Evolutionary conservation across 257 asterid genomes (phyloP), one percentile per base, ranked within the genome.

Genomic region (Solanum phureja): DNA sequence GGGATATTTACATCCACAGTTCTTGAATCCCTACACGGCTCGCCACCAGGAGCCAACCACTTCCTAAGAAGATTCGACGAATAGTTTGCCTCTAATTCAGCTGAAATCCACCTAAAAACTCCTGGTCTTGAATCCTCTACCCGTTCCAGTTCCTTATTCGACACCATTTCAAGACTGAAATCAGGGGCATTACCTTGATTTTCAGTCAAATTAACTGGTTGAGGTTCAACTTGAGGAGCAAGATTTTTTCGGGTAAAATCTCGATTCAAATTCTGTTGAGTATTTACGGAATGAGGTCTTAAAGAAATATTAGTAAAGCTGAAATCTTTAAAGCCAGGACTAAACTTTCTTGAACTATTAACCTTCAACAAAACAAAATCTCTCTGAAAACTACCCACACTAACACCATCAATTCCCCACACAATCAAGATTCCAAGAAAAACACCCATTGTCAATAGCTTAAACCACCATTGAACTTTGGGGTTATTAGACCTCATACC

Each of bases 11-110:
- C 91, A 34, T 91, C 95, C 66, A 89, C 95, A 12, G 99, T 93
- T 85, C 40, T 91, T 49, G 99, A 93, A 62, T 94, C 96, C 81
- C 88, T 92, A 64, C 99, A 94, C 14, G 93, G 93, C 90, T 93
- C 95, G 11, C 95, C 99, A 11, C 96, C 96, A 10, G 96, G 98
- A 44, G 93, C 89, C 76, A 95, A 85, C 99, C 99, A 97, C 74
- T 49, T 92, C 4, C 90, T 74, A 44, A 96, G 89, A 64, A 95
- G 92, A 24, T 89, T 91, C 10, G 94, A 88, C 16, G 99, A 92
- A 87, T 92, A 97, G 60, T 96, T 94, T 13, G 93, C 89, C 89
- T 90, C 98, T 11, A 91, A 86, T 64, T 92, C 95, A n/a, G 93
- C 87, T 4, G 94, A 91, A 91, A 97, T 90, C 99, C 99, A 97